Evolutionary conservation across 495 filamentous ascomycete genomes (phyloP).

Genomic region (Penicillium cosmopolitanum): DNA sequence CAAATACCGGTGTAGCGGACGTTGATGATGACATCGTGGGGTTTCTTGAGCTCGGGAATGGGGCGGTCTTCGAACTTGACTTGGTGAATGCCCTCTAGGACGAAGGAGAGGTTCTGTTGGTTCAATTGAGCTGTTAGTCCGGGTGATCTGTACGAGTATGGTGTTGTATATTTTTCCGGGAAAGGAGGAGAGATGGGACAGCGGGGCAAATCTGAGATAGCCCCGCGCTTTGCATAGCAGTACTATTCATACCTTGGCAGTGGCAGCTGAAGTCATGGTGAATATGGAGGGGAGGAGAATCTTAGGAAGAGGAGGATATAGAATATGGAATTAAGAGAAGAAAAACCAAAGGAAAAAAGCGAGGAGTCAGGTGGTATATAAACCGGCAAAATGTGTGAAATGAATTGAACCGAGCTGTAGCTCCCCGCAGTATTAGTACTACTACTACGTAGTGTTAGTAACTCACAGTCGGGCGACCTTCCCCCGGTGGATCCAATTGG

Average conservation of each 20-base stretch:
- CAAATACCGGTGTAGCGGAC: slow-evolving; percentile 90
- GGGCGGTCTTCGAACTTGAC: slow-evolving; percentile 78
- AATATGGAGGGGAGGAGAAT: background rate
- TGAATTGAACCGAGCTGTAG: slow-evolving; percentile 17
- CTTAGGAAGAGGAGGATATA: background rate
- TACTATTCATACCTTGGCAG: slow-evolving; percentile 25
- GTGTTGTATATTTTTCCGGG: background rate
- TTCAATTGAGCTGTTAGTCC: background rate
- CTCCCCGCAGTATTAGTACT: slow-evolving; percentile 14
- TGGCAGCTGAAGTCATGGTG: slow-evolving; percentile 20
- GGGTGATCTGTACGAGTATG: too few relatives aligned
- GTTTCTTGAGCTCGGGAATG: slow-evolving; percentile 64
- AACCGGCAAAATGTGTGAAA: slow-evolving; percentile 9
- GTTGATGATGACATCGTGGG: slow-evolving; percentile 79
- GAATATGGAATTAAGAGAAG: background rate
- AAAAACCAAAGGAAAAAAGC: slow-evolving; percentile 1
- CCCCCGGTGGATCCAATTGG: slow-evolving; percentile 21
- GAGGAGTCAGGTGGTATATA: background rate
- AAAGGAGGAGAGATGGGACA: background rate
- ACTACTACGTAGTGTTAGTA: too few relatives aligned
- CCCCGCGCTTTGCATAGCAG: background rate
- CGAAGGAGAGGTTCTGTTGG: slow-evolving; percentile 81
- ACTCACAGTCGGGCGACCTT: too few relatives aligned
- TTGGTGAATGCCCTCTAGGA: slow-evolving; percentile 72
- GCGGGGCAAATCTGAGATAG: slow-evolving; percentile 4